A percentile compares a stretch with the other conserved stretches of the same genome.
Evolutionary conservation across 495 filamentous ascomycete genomes (phyloP).

Genomic region (Lepraria neglecta): DNA sequence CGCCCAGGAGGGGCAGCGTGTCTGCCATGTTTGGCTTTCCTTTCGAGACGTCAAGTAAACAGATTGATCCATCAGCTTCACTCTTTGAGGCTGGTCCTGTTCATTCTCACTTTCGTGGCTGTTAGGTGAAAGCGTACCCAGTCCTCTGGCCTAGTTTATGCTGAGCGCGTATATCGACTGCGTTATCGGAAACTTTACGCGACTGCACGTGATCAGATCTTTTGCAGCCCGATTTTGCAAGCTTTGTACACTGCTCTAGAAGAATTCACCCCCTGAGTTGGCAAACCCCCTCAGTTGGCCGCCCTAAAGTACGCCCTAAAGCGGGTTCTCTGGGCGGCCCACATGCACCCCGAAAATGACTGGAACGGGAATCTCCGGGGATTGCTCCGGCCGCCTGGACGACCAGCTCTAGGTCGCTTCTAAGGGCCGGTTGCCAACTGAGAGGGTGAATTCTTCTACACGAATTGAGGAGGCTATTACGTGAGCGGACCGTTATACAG

Average conservation of each 20-base stretch:
- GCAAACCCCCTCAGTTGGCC: not conserved
- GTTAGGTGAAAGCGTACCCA: not conserved
- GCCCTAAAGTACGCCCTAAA: too few relatives aligned
- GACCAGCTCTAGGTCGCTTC: too few relatives aligned
- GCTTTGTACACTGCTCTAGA: too few relatives aligned
- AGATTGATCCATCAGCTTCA: not conserved
- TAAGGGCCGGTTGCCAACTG: too few relatives aligned
- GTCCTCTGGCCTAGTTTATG: not conserved
- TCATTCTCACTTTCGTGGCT: not conserved
- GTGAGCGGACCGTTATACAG: too few relatives aligned
- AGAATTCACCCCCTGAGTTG: not conserved
- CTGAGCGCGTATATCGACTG: not conserved
- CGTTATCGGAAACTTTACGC: constrained; percentile 1
- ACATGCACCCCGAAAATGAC: too few relatives aligned
- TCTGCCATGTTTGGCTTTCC: constrained; percentile 37
- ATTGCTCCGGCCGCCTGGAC: too few relatives aligned
- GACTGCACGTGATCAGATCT: not conserved
- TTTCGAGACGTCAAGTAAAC: not conserved
- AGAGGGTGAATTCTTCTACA: too few relatives aligned
- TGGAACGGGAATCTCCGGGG: too few relatives aligned
- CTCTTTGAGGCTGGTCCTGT: not conserved
- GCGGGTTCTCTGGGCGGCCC: too few relatives aligned
- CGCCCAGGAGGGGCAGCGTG: constrained; percentile 64
- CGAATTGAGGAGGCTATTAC: too few relatives aligned
- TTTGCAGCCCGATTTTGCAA: too few relatives aligned